Evolutionary conservation across 768 basidiomycete genomes (phyloP), one percentile per base, ranked within the genome.

Genomic region (Leccinum variicolor): DNA sequence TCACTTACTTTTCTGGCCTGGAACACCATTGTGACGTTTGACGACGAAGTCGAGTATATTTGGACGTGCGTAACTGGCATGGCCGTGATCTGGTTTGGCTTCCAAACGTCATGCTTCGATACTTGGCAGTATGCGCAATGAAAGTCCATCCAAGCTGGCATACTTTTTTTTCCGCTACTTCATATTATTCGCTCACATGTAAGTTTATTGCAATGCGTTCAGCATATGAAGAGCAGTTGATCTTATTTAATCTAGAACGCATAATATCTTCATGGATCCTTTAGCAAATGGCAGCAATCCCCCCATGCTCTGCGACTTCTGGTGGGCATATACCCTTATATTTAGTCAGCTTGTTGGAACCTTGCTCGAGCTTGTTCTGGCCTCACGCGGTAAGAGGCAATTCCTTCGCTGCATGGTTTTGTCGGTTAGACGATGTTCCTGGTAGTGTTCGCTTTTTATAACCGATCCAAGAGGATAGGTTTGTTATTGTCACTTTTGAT

Each of bases 111-210:
- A 19, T 41, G 39, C 19, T 19, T 41, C n/a, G n/a, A 17, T n/a
- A 15, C 17, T 25, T 13, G 19, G 19, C 45, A 74, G 69, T 11
- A 71, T 72, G 60, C 60, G 55, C 11, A 64, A 61, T 15, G 50
- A 25, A 17, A 65, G 48, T n/a, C 51, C 55, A 5, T 60, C 65
- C 31, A 75, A 70, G 55, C 73, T 73, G 73, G 14, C 66, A 14
- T 69, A 69, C 26, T 36, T 70, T 11, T 64, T 63, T 49, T 55
- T 70, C 55, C 70, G 62, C 19, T 71, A 72, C 58, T 39, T 57
- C 36, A 55, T 54, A 6, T 50, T 72, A 41, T 28, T 56, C 4
- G 58, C 57, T 26, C 67, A 63, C 6, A 10, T 62, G 69, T 70
- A 29, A 66, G 69, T 59, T 19, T 21, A 31, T 39, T 10, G 3